phyloP scores from a whole-genome alignment of 2,329 filamentous ascomycete species.

The Pyricularia grisea region DNA sequence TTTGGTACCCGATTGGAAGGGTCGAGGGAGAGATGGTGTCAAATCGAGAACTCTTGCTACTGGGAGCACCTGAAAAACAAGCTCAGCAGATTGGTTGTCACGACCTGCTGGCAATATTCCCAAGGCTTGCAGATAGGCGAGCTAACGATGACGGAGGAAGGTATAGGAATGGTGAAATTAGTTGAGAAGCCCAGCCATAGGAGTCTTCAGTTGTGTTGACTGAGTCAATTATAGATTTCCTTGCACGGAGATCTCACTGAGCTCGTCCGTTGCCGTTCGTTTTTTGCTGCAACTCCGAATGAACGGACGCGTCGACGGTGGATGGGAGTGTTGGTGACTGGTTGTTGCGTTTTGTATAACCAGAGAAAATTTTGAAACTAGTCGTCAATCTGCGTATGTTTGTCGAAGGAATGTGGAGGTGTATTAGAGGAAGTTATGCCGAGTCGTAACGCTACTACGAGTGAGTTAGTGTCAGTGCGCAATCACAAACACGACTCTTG shows the following conservation, averaged over 20 bases:
- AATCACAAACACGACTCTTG: not conserved
- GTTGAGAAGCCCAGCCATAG: slow-evolving; percentile 27
- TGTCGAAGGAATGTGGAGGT: not conserved
- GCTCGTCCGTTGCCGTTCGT: not conserved
- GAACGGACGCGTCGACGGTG: not conserved
- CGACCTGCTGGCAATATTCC: slow-evolving; percentile 18
- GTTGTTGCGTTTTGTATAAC: not conserved
- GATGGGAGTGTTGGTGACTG: not conserved
- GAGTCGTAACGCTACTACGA: not conserved
- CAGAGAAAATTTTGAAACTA: not conserved
- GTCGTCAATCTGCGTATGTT: not conserved
- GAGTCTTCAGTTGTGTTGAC: not conserved
- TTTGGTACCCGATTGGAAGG: slow-evolving; percentile 9
- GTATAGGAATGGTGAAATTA: slow-evolving; percentile 20
- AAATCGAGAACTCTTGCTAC: slow-evolving; percentile 18
- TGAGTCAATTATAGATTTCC: not conserved
- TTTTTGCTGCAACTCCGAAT: not conserved
- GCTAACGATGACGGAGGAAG: slow-evolving; percentile 6
- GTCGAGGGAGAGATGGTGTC: slow-evolving; percentile 9
- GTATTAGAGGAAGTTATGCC: not conserved
- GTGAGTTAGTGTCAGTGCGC: not conserved
- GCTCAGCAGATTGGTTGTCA: slow-evolving; percentile 17
- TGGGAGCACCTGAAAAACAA: slow-evolving; percentile 25
- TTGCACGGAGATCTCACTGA: not conserved
- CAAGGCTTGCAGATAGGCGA: slow-evolving; percentile 27